phyloP scores from a whole-genome alignment of 2,329 filamentous ascomycete genomes.

The Pleomassaria siparia region DNA sequence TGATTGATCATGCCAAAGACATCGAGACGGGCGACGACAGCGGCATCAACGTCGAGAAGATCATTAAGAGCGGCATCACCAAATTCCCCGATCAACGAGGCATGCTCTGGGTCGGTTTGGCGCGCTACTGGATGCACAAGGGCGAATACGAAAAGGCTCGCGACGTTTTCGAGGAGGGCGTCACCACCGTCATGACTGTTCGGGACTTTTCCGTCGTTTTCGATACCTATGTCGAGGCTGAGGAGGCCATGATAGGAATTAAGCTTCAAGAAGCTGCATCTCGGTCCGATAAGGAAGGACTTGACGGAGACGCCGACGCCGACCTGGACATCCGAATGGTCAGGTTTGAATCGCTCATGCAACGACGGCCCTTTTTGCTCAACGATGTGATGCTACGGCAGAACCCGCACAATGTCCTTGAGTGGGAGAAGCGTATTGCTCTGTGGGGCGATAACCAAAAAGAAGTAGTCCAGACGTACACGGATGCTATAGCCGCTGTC shows the following conservation, averaged over 20 bases:
- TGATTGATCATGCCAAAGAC: conserved; percentile 87
- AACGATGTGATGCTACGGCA: conserved; percentile 95
- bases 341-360: conserved; percentile 97
- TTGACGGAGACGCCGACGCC: conserved; percentile 84
- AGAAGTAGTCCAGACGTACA: conserved; percentile 92
- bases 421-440: conserved; percentile 96
- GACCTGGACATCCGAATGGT: conserved; percentile 97
- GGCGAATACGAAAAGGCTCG: conserved; percentile 90
- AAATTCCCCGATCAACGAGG: conserved; percentile 92
- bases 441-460: conserved; percentile 92
- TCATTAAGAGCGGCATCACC: conserved; percentile 87
- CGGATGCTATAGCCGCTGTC: conserved; percentile 88
- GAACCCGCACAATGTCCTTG: conserved; percentile 92
- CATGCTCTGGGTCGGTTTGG: conserved; percentile 90
- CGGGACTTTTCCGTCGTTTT: conserved; percentile 96
- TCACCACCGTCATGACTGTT: conserved; percentile 98
- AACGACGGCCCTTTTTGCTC: conserved; percentile 89
- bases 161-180: conserved; percentile 93
- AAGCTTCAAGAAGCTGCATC: conserved; percentile 85
- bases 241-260: conserved; percentile 89
- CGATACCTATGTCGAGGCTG: conserved; percentile 94
- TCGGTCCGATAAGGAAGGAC: conserved; percentile 74
- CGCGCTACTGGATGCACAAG: conserved; percentile 93
- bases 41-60: conserved; percentile 86
- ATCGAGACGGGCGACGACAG: conserved; percentile 78